These are phyloP conservation scores for Lipomyces lipofer DNA, from an alignment of 805 yeast species.

Conservation along the genomic window DNA sequence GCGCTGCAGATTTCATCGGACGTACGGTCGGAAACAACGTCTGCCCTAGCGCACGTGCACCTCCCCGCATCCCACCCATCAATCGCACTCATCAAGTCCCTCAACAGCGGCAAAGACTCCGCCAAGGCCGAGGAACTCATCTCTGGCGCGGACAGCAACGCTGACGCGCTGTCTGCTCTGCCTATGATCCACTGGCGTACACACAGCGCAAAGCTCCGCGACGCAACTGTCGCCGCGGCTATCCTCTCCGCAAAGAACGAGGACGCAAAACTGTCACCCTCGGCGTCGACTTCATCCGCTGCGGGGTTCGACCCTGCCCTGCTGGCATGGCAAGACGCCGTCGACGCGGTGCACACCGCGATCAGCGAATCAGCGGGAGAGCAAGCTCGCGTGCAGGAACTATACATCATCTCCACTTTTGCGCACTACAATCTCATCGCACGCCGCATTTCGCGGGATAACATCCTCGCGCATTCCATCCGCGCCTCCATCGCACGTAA, in stretches of 20 bases:
- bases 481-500: constrained; percentile 11
- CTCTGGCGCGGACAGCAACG: constrained; percentile 18
- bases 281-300: constrained; percentile 23
- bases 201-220: constrained; percentile 62
- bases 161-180: constrained; percentile 38
- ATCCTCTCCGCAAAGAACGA: constrained; percentile 36
- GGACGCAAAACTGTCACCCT: constrained; percentile 29
- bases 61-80: constrained; percentile 45
- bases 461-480: constrained; percentile 20
- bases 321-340: constrained; percentile 68
- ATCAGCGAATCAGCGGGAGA: constrained; percentile 43
- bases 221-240: constrained; percentile 66
- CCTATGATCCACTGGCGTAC: constrained; percentile 58
- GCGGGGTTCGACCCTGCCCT: constrained; percentile 55
- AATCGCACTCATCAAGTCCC: constrained; percentile 46
- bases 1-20: constrained; percentile 11
- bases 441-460: constrained; percentile 72
- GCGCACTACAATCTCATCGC: constrained; percentile 67
- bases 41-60: constrained; percentile 49
- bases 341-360: constrained; percentile 58
- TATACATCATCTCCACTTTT: constrained; percentile 73
- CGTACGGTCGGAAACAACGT: constrained; percentile 48
- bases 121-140: constrained; percentile 12
- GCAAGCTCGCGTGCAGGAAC: constrained; percentile 57
- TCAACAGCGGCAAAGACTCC: constrained; percentile 37